Evolutionary conservation across 1,284 basidiomycete species (phyloP), one percentile per base, ranked within the genome.

Genomic region (Marasmius sp.): DNA sequence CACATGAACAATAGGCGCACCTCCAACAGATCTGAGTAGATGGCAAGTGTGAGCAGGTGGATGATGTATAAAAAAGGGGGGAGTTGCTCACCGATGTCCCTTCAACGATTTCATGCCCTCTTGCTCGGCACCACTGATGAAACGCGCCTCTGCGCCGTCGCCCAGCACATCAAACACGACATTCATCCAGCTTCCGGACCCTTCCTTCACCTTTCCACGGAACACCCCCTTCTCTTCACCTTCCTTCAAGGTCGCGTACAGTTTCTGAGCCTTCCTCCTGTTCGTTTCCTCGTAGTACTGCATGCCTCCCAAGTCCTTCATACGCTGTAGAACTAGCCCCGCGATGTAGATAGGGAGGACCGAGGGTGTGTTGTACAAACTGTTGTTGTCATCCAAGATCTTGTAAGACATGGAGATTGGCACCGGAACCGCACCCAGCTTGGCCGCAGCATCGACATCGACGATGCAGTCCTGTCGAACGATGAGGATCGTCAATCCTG

Each of bases 351-450:
- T 92, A 61, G 95, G 78, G 72, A 99, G 88, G 68, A 95, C 93
- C 1, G 95, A 89, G 1, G 97, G 97, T 1, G 97, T 99, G 79
- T 99, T 98, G 78, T 96, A 94, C 76, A 99, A 78, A 69, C 91
- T 95, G 64, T 83, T 85, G 62, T 86, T 84, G 70, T 95, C 91
- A 51, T 89, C 88, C 62, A 93, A 82, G 43, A 85, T 89, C 77
- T 94, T 95, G 86, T 95, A 99, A 55, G 93, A 85, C 70, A 97
- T 81, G 67, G 88, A 90, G 39, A 88, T 74, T 0, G 95, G 95
- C 12, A 96, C 89, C 16, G 90, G 90, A 2, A 84, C 75, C 14
- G 91, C 87, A 55, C 92, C 92, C 59, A 93, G 81, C 70, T 79
- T 80, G n/a, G 87, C 83, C 0, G 94, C 92, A 7, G 86, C 88